phyloP scores from a whole-genome alignment of 352 stramenopile species.

The Phytophthora pini region DNA sequence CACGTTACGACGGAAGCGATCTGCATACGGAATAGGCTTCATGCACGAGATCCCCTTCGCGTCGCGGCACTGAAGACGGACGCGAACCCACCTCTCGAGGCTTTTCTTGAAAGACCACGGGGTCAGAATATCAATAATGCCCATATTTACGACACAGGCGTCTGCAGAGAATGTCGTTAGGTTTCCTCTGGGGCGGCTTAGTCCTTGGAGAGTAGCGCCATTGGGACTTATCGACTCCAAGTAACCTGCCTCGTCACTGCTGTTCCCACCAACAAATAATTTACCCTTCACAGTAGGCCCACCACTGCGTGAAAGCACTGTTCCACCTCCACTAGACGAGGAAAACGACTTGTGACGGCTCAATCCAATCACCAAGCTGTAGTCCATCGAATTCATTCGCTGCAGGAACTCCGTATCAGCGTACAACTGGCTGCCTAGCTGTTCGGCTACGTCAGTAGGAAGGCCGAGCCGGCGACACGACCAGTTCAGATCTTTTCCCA shows the following conservation, averaged over 20 bases:
- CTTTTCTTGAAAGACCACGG: slow-evolving; percentile 95
- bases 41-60: slow-evolving; percentile 84
- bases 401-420: slow-evolving; percentile 93
- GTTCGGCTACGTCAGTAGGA: slow-evolving; percentile 68
- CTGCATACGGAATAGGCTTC: slow-evolving; percentile 80
- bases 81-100: slow-evolving; percentile 88
- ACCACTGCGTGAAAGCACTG: slow-evolving; percentile 40
- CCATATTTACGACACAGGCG: slow-evolving; percentile 93
- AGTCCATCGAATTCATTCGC: slow-evolving; percentile 97
- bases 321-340: slow-evolving; percentile 38
- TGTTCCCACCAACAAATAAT: slow-evolving; percentile 38
- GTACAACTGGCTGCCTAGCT: slow-evolving; percentile 86
- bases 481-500: slow-evolving; percentile 91
- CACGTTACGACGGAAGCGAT: slow-evolving; percentile 87
- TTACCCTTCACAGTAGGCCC: slow-evolving; percentile 43
- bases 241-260: slow-evolving; percentile 55
- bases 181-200: slow-evolving; percentile 33
- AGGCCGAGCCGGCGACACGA: slow-evolving; percentile 78
- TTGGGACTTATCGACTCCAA: slow-evolving; percentile 64
- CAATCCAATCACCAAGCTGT: slow-evolving; percentile 95
- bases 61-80: slow-evolving; percentile 83
- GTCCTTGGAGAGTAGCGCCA: slow-evolving; percentile 36
- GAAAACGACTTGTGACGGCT: slow-evolving; percentile 61
- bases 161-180: slow-evolving; percentile 60
- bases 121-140: slow-evolving; percentile 98